A percentile compares a stretch with the other conserved stretches of the same genome.
phyloP scores from a whole-genome alignment of 139 green algal genomes.

The Picochlorum costavermella region DNA sequence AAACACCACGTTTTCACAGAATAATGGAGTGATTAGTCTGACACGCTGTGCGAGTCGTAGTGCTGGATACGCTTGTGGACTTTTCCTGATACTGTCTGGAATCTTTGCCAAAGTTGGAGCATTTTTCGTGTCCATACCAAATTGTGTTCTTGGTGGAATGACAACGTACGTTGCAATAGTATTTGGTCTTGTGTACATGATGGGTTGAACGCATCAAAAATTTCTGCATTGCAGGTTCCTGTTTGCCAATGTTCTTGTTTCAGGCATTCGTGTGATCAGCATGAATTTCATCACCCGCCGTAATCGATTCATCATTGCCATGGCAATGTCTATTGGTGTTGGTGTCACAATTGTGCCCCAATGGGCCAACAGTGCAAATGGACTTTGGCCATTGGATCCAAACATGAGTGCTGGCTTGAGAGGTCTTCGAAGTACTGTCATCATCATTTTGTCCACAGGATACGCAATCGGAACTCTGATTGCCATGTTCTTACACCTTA shows the following conservation, averaged over 20 bases:
- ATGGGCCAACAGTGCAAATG: conserved; percentile 6
- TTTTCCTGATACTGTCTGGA: conserved; percentile 51
- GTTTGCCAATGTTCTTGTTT: conserved; percentile 50
- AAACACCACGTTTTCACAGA: conserved; percentile 67
- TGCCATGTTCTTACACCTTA: conserved; percentile 20
- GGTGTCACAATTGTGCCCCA: conserved; percentile 25
- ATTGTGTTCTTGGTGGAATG: conserved; percentile 69
- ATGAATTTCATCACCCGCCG: conserved; percentile 18
- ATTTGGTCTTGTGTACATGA: conserved; percentile 12
- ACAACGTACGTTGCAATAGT: conserved; percentile 12
- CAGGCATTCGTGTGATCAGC: conserved; percentile 49
- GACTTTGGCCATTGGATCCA: conserved; percentile 11
- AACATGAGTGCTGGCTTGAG: conserved; percentile 2
- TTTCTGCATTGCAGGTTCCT: conserved; percentile 33
- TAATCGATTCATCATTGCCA: conserved; percentile 26
- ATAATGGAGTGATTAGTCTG: conserved; percentile 73
- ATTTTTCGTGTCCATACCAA: conserved; percentile 68
- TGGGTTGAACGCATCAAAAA: conserved; percentile 53
- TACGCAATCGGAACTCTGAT: conserved; percentile 18
- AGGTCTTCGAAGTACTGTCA: conserved; percentile 12
- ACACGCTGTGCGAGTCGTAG: conserved; percentile 45
- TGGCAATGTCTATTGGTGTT: conserved; percentile 18
- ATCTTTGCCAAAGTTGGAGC: conserved; percentile 53
- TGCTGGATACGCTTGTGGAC: conserved; percentile 30
- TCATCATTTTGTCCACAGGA: conserved; percentile 18